Base-by-base conservation (phyloP, 441 rosid genomes). In the Manihot esculenta region DNA sequence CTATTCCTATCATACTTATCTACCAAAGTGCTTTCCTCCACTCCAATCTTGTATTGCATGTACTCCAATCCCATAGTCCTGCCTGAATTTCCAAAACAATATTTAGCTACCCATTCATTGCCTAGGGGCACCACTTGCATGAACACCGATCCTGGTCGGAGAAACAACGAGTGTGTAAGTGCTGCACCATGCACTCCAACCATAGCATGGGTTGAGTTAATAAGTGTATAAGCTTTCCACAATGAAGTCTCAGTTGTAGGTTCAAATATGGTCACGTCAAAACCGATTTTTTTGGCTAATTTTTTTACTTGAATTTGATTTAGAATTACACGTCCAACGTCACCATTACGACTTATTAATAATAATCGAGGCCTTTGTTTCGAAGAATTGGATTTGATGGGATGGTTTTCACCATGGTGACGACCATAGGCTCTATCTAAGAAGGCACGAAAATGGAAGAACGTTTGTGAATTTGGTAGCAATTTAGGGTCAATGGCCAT, bases 381-480 rank as follows among this genome's bases (percentile, higher is more conserved):
- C 0, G 21, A 2, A 24, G 63, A 10, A 64, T 74, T 62, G 61
- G n/a, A 26, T 20, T 67, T 23, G 30, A 10, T 24, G 1, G 20
- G 1, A 5, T 15, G 50, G 50, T 24, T 71, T 23, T 33, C 42
- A 45, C 64, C 49, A 2, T 27, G 63, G 15, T 33, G 45, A 9
- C 42, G 62, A 17, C 35, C 41, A 23, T 75, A 89, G 62, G 84
- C 84, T 70, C 66, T 72, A 26, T 74, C 81, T 33, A 89, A 64
- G 2, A 85, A 68, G 54, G 61, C 69, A 12, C 76, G 90, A 54
- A 91, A 86, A 21, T 83, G 81, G 33, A 69, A 13, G 15, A 85
- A 73, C 0, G 83, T 68, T 68, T 64, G 74, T 10, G 84, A 79
- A 23, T 79, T 83, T 7, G 90, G 86, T 4, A 83, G 63, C 64